phyloP scores from a whole-genome alignment of 2,329 filamentous ascomycete species.

The Grosmannia huntii region DNA sequence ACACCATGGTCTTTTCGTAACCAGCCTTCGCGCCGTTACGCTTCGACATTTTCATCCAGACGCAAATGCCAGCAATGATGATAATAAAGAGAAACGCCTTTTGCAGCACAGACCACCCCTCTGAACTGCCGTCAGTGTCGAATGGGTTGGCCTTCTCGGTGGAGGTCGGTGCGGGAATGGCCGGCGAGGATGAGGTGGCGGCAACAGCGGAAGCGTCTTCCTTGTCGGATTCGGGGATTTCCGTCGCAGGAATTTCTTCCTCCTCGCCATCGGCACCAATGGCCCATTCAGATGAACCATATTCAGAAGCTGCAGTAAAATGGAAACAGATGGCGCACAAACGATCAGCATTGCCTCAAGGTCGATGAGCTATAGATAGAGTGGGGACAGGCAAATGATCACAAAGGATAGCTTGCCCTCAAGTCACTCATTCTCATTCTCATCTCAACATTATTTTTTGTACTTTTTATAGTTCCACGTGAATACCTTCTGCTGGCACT shows the following conservation, averaged over 20 bases:
- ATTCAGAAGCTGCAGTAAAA: conserved; percentile 17
- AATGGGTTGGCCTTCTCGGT: conserved; percentile 3
- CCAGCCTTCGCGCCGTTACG: conserved; percentile 21
- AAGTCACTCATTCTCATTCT: neutral
- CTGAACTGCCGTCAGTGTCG: conserved; percentile 12
- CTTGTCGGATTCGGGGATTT: conserved; percentile 13
- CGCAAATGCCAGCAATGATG: conserved; percentile 30
- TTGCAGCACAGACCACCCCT: conserved; percentile 30
- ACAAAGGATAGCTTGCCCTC: neutral
- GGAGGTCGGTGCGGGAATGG: neutral
- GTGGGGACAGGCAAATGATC: neutral
- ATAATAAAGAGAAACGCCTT: conserved; percentile 38
- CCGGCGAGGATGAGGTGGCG: neutral
- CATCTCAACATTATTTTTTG: neutral
- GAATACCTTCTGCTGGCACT: conserved; percentile 84
- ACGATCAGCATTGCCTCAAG: conserved; percentile 2
- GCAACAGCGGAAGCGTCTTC: conserved; percentile 10
- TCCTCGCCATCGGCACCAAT: conserved; percentile 23
- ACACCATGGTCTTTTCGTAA: conserved; percentile 33
- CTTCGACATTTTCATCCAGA: conserved; percentile 30
- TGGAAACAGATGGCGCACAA: conserved; percentile 9
- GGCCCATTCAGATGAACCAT: conserved; percentile 25
- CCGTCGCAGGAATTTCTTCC: conserved; percentile 5
- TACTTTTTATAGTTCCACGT: conserved; percentile 61
- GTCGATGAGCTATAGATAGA: neutral